Percentiles rank a stretch among this genome's conserved stretches.
Evolutionary conservation across 2,329 filamentous ascomycete species (phyloP).

Genomic region (Cytospora piceicola): DNA sequence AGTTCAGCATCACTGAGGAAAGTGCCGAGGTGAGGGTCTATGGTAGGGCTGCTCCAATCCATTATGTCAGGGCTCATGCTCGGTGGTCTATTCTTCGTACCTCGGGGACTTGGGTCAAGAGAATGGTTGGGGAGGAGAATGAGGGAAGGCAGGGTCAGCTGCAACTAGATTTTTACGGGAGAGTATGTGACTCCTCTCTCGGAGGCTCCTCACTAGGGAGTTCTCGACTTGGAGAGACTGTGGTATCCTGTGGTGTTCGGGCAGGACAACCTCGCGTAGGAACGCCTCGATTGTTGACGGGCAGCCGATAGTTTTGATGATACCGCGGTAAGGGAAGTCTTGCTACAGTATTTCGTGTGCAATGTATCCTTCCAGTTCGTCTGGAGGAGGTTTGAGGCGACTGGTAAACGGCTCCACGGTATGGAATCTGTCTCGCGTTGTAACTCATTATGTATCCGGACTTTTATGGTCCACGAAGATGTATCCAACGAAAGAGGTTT

Average conservation of each 20-base stretch:
- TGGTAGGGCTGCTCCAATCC: not conserved
- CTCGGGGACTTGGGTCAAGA: not conserved
- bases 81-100: no score
- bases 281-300: no score
- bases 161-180: not conserved
- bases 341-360: not conserved
- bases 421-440: conserved; percentile 6
- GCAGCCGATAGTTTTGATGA: not conserved
- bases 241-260: no score
- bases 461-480: no score
- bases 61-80: not conserved
- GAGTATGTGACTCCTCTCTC: not conserved
- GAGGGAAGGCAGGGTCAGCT: not conserved
- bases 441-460: not conserved
- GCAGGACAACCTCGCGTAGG: no score
- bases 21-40: not conserved
- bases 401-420: conserved; percentile 4
- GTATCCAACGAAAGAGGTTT: not conserved
- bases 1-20: conserved; percentile 14
- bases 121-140: not conserved
- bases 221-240: not conserved
- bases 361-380: no score
- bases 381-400: not conserved
- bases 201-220: no score
- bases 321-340: not conserved